Percentiles rank a stretch among this genome's conserved stretches.
Conservation (phyloP, 2,329 filamentous ascomycete species). For the Zalaria obscura region DNA sequence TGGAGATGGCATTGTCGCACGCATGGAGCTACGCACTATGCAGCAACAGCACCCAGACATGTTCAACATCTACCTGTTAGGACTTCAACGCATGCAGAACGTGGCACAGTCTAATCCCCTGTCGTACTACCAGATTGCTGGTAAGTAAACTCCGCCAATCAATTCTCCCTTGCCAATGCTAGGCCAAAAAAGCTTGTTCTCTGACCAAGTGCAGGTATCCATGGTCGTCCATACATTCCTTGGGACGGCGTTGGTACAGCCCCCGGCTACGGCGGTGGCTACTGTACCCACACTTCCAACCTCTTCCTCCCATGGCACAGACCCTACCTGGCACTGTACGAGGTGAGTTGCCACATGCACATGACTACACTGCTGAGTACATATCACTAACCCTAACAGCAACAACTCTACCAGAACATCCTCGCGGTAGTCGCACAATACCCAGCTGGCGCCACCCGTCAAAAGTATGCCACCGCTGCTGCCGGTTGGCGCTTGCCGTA, state of each 20-base stretch:
- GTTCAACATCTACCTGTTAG: constrained; percentile 67
- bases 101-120: constrained; percentile 48
- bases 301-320: constrained; percentile 76
- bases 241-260: constrained; percentile 40
- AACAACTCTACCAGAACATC: constrained; percentile 27
- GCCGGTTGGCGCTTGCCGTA: constrained; percentile 28
- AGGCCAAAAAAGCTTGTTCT: not conserved
- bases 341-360: constrained; percentile 24
- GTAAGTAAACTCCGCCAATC: constrained; percentile 29
- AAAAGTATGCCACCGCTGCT: constrained; percentile 26
- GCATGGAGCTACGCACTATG: constrained; percentile 56
- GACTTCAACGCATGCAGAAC: constrained; percentile 57
- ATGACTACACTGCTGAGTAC: not conserved
- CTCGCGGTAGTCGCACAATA: constrained; percentile 26
- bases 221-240: constrained; percentile 53
- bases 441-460: constrained; percentile 20
- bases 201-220: constrained; percentile 46
- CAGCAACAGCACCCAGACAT: constrained; percentile 44
- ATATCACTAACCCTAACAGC: constrained; percentile 15
- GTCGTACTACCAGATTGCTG: constrained; percentile 68
- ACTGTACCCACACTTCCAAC: constrained; percentile 62
- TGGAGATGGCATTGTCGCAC: constrained; percentile 20
- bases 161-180: too few relatives aligned
- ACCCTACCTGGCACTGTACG: constrained; percentile 54
- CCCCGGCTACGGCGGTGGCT: constrained; percentile 45